Conservation (phyloP, 208 protist species). For the Crithidia mellificae region DNA sequence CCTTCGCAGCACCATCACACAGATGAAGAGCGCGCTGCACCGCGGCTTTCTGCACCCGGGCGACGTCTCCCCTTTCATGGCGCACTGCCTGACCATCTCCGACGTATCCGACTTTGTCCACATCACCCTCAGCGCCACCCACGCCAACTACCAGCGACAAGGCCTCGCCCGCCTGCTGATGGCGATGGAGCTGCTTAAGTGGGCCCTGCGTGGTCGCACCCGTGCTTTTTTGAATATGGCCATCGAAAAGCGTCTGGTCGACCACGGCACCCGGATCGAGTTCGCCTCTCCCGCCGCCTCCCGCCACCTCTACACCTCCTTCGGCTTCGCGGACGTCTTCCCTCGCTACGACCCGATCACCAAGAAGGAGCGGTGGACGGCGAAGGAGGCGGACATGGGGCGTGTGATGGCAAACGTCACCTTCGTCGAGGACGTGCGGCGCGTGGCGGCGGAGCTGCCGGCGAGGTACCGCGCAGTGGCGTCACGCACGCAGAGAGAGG, state of each 20-base stretch:
- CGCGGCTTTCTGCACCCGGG: constrained; percentile 42
- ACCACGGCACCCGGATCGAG: constrained; percentile 60
- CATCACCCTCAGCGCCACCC: constrained; percentile 84
- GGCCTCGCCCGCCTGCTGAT: constrained; percentile 74
- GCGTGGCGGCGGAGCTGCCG: constrained; percentile 20
- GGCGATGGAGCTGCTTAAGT: constrained; percentile 73
- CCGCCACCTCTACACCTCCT: constrained; percentile 65
- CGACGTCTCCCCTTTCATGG: constrained; percentile 51
- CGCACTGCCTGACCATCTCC: constrained; percentile 49
- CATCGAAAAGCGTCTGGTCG: constrained; percentile 76
- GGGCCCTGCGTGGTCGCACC: constrained; percentile 74
- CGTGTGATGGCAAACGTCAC: constrained; percentile 79
- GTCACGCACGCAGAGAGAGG: neutral
- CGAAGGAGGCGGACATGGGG: constrained; percentile 79
- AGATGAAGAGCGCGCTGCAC: constrained; percentile 67
- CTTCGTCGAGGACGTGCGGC: constrained; percentile 49
- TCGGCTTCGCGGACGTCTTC: constrained; percentile 80
- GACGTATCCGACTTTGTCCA: constrained; percentile 85
- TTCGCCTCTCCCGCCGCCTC: constrained; percentile 63
- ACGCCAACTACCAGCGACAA: constrained; percentile 45
- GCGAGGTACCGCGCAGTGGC: neutral
- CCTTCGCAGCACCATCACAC: constrained; percentile 68
- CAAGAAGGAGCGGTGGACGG: constrained; percentile 68
- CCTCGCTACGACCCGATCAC: constrained; percentile 70
- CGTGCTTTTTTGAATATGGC: constrained; percentile 85